A percentile compares a stretch with the other conserved stretches of the same genome.
These are phyloP conservation scores for Phytophthora cactorum DNA, from an alignment of 352 stramenopile genomes.

Conservation along the genomic window DNA sequence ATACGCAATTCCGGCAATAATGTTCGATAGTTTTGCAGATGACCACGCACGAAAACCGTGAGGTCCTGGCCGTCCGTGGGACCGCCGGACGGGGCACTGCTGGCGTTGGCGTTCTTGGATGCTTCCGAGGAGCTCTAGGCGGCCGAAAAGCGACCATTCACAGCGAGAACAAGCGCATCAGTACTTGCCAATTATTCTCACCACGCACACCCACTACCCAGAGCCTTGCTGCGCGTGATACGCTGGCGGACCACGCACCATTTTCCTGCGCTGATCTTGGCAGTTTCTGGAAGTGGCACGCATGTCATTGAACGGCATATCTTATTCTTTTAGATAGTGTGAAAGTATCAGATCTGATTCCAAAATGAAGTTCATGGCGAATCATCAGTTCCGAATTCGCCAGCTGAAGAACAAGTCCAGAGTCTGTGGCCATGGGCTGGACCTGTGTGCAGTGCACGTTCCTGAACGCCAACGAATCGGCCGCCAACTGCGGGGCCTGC, in stretches of 20 bases:
- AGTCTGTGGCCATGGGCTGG: conserved; percentile 35
- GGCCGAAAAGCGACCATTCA: background rate
- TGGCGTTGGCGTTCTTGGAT: conserved; percentile 46
- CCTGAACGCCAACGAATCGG: conserved; percentile 43
- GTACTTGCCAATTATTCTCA: background rate
- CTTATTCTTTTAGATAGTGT: background rate
- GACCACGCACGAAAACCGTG: conserved; percentile 64
- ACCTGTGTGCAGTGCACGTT: conserved; percentile 55
- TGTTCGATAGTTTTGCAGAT: background rate
- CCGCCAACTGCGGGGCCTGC: conserved; percentile 48
- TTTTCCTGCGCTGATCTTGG: conserved; percentile 23
- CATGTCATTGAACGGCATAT: background rate
- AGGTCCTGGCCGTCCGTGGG: conserved; percentile 65
- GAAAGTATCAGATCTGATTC: conserved; percentile 17
- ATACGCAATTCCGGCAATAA: conserved; percentile 5
- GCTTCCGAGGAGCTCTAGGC: conserved; percentile 45
- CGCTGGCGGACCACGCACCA: conserved; percentile 20
- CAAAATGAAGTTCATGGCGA: conserved; percentile 2
- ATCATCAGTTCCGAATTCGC: conserved; percentile 28
- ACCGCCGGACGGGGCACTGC: conserved; percentile 17
- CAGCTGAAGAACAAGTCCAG: conserved; percentile 13
- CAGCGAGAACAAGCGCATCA: conserved; percentile 6
- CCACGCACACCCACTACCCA: background rate
- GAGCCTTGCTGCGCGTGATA: background rate
- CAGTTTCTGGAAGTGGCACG: conserved; percentile 17